Base-by-base conservation (phyloP, 2,329 filamentous ascomycete genomes). In the Xylaria sp. region DNA sequence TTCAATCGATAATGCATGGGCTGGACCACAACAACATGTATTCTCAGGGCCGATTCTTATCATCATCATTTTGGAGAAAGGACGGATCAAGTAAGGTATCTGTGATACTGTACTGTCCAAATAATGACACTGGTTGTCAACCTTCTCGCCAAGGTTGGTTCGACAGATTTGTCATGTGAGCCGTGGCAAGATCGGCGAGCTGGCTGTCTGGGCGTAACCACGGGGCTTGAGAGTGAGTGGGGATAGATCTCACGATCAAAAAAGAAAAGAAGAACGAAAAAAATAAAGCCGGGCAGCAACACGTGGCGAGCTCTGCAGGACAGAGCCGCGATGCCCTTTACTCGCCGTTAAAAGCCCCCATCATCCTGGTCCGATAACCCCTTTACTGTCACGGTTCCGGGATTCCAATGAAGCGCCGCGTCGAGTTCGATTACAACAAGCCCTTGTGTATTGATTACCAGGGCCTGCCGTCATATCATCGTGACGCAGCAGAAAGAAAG, bases 51-150 rank as follows among this genome's bases (percentile, higher is more conserved):
- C 74, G 75, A 76, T 74, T 76, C 70, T 74, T 69, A 46, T 62
- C 18, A 65, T 74, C 70, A 72, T 46, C 34, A 37, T 73, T 69
- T 73, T 67, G 74, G 75, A 73, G 71, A 65, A 73, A 72, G 71
- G 70, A 68, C 70, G 61, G 59, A 66, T 55, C 28, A 68, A 60
- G 61, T 58, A 66, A 58, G 34, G 64, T 73, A 77, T 78, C 74
- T 69, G 76, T 55, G 74, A 76, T 77, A 70, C 71, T 46, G 10
- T 74, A 70, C 71, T 68, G 69, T 75, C 72, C 23, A 59, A 70
- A 75, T 28, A 74, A 72, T 70, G 75, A 69, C 78, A 77, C 77
- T 74, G 76, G 76, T 69, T 78, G 77, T 71, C 75, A 71, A 73
- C 58, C 67, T 61, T 54, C 58, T 71, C 54, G 75, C 71, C 75